phyloP scores from a whole-genome alignment of 192 early-diverging fungal species.

The Coemansia sp. region DNA sequence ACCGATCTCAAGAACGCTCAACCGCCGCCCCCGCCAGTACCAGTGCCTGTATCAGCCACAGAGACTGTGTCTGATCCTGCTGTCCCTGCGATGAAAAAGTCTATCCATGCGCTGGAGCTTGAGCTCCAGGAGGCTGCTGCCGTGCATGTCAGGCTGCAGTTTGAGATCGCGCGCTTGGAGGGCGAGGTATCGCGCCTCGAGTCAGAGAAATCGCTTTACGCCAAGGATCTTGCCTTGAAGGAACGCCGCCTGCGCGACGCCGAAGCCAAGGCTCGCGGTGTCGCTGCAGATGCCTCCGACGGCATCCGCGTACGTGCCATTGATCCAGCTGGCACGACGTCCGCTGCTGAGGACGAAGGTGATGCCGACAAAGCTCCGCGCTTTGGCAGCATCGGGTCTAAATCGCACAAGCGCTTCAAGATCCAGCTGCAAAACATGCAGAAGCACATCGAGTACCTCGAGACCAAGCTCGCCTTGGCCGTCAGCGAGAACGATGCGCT shows the following conservation, averaged over 20 bases:
- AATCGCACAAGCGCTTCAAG: conserved; percentile 57
- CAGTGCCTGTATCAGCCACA: background rate
- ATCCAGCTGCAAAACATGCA: conserved; percentile 57
- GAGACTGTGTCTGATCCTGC: background rate
- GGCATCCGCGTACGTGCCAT: conserved; percentile 47
- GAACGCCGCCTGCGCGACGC: conserved; percentile 32
- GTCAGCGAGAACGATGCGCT: conserved; percentile 54
- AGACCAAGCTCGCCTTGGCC: conserved; percentile 51
- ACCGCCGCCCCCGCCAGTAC: background rate
- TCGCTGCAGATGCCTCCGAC: conserved; percentile 23
- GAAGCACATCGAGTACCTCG: conserved; percentile 54
- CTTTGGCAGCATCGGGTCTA: conserved; percentile 46
- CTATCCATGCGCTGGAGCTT: conserved; percentile 14
- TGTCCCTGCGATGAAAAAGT: background rate
- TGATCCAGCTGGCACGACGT: conserved; percentile 12
- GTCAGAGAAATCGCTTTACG: conserved; percentile 39
- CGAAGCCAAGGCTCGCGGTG: conserved; percentile 25
- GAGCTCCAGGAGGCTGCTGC: conserved; percentile 54
- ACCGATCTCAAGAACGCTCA: conserved; percentile 34
- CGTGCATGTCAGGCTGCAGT: conserved; percentile 50
- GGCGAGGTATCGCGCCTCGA: conserved; percentile 54
- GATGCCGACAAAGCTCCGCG: conserved; percentile 5
- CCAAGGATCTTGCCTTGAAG: conserved; percentile 33
- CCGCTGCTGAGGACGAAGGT: conserved; percentile 17
- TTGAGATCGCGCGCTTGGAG: conserved; percentile 52